Conservation (phyloP, 1,284 basidiomycete genomes). For the Ceratobasidium sp. region DNA sequence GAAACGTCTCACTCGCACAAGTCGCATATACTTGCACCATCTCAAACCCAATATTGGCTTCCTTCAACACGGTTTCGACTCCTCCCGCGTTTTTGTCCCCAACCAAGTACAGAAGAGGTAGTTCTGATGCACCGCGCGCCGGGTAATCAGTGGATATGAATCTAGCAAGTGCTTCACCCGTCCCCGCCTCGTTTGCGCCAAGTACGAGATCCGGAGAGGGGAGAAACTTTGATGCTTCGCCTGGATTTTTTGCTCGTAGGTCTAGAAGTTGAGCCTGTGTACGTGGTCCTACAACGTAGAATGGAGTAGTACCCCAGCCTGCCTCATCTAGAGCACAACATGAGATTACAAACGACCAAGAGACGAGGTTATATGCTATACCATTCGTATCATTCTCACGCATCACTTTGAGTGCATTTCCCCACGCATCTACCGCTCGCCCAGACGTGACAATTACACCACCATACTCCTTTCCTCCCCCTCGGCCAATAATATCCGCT, state of each 20-base stretch:
- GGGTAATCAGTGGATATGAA: conserved; percentile 70
- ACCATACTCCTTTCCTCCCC: conserved; percentile 59
- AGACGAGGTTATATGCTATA: not conserved
- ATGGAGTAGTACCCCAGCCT: conserved; percentile 62
- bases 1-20: conserved; percentile 67
- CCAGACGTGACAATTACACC: conserved; percentile 82
- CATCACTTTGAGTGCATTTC: conserved; percentile 58
- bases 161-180: conserved; percentile 72
- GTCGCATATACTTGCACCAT: conserved; percentile 78
- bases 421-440: conserved; percentile 78
- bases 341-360: not conserved
- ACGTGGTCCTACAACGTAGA: conserved; percentile 80
- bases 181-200: conserved; percentile 72
- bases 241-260: conserved; percentile 56
- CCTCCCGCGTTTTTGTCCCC: conserved; percentile 87
- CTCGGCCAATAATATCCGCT: conserved; percentile 60
- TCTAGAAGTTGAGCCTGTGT: conserved; percentile 67
- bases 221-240: not conserved
- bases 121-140: conserved; percentile 4
- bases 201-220: conserved; percentile 61
- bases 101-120: conserved; percentile 74
- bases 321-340: not conserved
- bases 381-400: conserved; percentile 8
- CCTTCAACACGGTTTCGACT: conserved; percentile 66
- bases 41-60: conserved; percentile 64